Conservation (phyloP, 768 basidiomycete genomes). For the Xerocomus spinulosus region DNA sequence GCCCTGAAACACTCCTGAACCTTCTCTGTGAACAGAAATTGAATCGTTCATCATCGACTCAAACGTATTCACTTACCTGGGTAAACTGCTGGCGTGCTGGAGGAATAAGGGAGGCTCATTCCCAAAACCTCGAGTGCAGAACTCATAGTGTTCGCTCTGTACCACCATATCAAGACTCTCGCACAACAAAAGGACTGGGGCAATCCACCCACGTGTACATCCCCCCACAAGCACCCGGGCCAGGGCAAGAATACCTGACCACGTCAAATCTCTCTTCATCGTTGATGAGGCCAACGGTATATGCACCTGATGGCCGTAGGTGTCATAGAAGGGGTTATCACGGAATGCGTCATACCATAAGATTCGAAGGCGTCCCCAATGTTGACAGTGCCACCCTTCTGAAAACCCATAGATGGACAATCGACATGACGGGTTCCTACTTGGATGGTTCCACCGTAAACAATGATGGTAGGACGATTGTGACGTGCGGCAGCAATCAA, state of each 20-base stretch:
- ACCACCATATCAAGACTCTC: not conserved
- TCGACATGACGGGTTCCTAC: constrained; percentile 72
- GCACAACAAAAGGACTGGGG: not conserved
- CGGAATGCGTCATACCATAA: constrained; percentile 46
- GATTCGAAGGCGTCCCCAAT: constrained; percentile 84
- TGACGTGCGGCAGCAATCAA: constrained; percentile 82
- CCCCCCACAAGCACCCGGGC: constrained; percentile 79
- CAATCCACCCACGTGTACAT: constrained; percentile 67
- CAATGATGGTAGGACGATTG: constrained; percentile 83
- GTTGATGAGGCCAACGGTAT: constrained; percentile 65
- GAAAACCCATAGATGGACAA: constrained; percentile 72
- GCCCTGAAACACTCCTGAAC: constrained; percentile 77
- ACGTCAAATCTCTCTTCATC: constrained; percentile 84
- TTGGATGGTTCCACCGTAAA: constrained; percentile 85
- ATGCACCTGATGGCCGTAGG: constrained; percentile 53
- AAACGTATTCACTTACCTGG: constrained; percentile 41
- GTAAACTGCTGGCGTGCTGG: constrained; percentile 67
- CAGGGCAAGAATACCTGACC: constrained; percentile 80
- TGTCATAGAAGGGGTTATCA: not conserved
- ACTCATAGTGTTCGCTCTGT: constrained; percentile 83
- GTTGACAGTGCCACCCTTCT: constrained; percentile 79
- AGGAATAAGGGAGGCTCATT: constrained; percentile 79
- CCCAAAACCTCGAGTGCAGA: constrained; percentile 80
- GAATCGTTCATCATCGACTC: not conserved
- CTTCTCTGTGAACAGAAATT: constrained; percentile 50